Evolutionary conservation across 257 asterid species (phyloP).

Genomic region (Scutellaria galericulata): DNA sequence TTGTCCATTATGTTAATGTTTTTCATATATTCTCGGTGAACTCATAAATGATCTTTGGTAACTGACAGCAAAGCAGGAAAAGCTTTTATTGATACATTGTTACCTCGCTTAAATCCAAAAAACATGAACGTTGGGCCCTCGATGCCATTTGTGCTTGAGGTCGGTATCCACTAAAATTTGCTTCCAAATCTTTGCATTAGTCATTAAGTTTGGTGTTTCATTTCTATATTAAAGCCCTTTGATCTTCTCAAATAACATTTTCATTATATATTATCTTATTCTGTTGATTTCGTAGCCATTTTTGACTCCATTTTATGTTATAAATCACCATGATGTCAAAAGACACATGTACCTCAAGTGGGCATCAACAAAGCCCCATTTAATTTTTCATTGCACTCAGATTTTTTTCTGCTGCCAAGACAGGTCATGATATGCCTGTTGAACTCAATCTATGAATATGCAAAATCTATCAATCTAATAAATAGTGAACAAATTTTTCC

Average conservation of each 20-base stretch:
- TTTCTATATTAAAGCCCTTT: conserved; percentile 3
- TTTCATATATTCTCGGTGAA: conserved; percentile 15
- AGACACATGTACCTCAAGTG: not conserved
- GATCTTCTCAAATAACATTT: not conserved
- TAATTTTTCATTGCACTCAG: no score
- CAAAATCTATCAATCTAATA: not conserved
- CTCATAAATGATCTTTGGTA: conserved; percentile 36
- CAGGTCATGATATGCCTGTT: conserved; percentile 9
- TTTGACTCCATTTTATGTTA: conserved; percentile 21
- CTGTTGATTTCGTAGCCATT: conserved; percentile 9
- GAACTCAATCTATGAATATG: conserved; percentile 20
- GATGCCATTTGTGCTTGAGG: conserved; percentile 98
- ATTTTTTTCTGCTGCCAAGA: not conserved
- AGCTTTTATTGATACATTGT: conserved; percentile 88
- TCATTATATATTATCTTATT: not conserved
- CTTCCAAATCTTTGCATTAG: conserved; percentile 6
- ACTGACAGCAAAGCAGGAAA: conserved; percentile 82
- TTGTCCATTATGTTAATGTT: conserved; percentile 12
- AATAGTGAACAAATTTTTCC: conserved; percentile 3
- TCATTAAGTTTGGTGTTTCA: conserved; percentile 7
- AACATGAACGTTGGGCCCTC: conserved; percentile 72
- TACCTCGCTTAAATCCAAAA: conserved; percentile 90
- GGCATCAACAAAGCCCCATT: not conserved
- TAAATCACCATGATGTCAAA: not conserved
- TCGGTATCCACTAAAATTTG: conserved; percentile 40